These are phyloP conservation scores for Fusarium nematophilum DNA, from an alignment of 2,329 filamentous ascomycete species.

Conservation along the genomic window DNA sequence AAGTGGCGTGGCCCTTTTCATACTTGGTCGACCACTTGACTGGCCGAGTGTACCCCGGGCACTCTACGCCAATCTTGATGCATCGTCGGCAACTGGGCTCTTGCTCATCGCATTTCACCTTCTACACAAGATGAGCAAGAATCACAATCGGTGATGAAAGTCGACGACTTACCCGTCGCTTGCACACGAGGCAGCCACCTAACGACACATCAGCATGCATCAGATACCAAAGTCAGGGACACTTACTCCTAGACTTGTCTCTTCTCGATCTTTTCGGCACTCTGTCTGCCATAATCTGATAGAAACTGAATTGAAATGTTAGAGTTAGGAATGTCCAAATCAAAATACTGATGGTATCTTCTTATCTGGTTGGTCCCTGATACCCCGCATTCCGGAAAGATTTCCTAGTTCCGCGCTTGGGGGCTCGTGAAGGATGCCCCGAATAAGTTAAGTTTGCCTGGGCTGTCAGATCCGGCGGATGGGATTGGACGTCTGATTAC, in stretches of 20 bases:
- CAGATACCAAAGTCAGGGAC: too few relatives aligned
- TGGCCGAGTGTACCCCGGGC: conserved; percentile 28
- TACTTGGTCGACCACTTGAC: conserved; percentile 38
- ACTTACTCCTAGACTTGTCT: conserved; percentile 17
- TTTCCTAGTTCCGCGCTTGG: too few relatives aligned
- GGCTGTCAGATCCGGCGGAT: too few relatives aligned
- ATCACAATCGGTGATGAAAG: not conserved
- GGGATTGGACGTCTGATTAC: too few relatives aligned
- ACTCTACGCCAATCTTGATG: conserved; percentile 17
- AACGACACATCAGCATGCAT: too few relatives aligned
- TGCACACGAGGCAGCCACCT: conserved; percentile 28
- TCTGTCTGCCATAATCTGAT: too few relatives aligned
- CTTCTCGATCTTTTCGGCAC: not conserved
- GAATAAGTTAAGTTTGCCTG: too few relatives aligned
- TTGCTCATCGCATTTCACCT: conserved; percentile 35
- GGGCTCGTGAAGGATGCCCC: too few relatives aligned
- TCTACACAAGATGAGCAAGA: conserved; percentile 3
- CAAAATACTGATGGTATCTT: too few relatives aligned
- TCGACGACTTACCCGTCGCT: conserved; percentile 15
- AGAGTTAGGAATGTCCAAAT: too few relatives aligned
- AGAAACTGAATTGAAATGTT: too few relatives aligned
- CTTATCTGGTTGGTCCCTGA: not conserved
- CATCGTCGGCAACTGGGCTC: conserved; percentile 28
- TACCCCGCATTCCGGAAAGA: conserved; percentile 3
- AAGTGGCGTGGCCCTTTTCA: not conserved